Evolutionary conservation across 1,139 yeast species (phyloP).

Genomic region (Saccharomyces hybrid): DNA sequence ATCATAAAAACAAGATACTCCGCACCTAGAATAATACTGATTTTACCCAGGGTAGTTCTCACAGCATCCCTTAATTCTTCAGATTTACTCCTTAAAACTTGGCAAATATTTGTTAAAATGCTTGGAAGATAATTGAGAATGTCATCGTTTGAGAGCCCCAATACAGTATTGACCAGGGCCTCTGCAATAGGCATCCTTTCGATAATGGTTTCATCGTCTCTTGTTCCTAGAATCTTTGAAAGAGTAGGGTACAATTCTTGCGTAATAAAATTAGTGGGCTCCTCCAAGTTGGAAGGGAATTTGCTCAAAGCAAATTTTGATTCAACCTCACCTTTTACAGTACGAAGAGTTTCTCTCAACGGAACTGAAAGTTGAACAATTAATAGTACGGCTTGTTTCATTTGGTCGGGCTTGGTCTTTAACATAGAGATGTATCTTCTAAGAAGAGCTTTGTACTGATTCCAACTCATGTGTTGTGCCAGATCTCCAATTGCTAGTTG

Average conservation of each 20-base stretch:
- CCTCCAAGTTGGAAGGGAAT: slow-evolving; percentile 36
- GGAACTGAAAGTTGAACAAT: slow-evolving; percentile 59
- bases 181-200: slow-evolving; percentile 75
- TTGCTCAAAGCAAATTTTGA: slow-evolving; percentile 23
- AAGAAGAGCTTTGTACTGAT: slow-evolving; percentile 69
- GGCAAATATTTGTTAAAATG: slow-evolving; percentile 75
- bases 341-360: slow-evolving; percentile 33
- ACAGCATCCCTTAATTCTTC: slow-evolving; percentile 87
- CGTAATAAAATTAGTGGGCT: slow-evolving; percentile 47
- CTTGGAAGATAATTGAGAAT: slow-evolving; percentile 67
- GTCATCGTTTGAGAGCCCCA: slow-evolving; percentile 53
- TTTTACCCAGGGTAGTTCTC: slow-evolving; percentile 65
- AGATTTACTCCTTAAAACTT: slow-evolving; percentile 75
- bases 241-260: slow-evolving; percentile 58
- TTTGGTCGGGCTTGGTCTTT: slow-evolving; percentile 41
- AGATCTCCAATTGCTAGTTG: slow-evolving; percentile 55
- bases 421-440: slow-evolving; percentile 61
- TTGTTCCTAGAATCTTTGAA: slow-evolving; percentile 47
- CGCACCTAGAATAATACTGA: slow-evolving; percentile 62
- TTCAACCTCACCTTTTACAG: slow-evolving; percentile 11
- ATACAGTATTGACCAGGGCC: slow-evolving; percentile 64
- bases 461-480: slow-evolving; percentile 59
- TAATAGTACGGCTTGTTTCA: slow-evolving; percentile 56
- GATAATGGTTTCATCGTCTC: slow-evolving; percentile 74
- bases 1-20: slow-evolving; percentile 65